These are phyloP conservation scores for Penicillium freii DNA, from an alignment of 2,329 filamentous ascomycete species.

Conservation along the genomic window DNA sequence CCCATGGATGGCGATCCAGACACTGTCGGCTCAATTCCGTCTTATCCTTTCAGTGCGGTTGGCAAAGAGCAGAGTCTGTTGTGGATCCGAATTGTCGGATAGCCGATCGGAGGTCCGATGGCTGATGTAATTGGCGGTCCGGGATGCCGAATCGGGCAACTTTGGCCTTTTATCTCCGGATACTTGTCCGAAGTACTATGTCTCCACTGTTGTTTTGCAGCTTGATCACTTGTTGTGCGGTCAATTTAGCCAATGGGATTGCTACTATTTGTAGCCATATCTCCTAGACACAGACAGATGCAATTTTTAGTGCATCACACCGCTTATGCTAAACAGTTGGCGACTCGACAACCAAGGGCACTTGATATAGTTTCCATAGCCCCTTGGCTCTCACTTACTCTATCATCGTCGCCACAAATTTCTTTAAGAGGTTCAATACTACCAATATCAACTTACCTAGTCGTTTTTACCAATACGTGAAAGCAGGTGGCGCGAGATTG, in stretches of 20 bases:
- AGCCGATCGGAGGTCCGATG: conserved; percentile 22
- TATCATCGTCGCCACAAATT: neutral
- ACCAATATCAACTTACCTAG: neutral
- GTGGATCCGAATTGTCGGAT: conserved; percentile 22
- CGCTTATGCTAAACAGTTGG: neutral
- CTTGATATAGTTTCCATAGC: neutral
- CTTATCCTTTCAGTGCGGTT: conserved; percentile 12
- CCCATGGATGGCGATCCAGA: conserved; percentile 12
- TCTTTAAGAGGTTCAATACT: neutral
- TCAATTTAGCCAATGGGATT: neutral
- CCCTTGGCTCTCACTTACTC: neutral
- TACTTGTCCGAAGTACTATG: neutral
- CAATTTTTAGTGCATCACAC: neutral
- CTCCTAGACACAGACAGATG: neutral
- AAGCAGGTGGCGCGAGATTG: neutral
- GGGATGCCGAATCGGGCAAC: neutral
- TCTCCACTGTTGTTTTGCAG: neutral
- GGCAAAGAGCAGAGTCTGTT: neutral
- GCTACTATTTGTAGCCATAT: neutral
- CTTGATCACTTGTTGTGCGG: neutral
- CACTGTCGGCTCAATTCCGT: conserved; percentile 18
- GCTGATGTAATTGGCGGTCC: conserved; percentile 7
- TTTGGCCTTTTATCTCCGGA: neutral
- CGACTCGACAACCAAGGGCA: neutral
- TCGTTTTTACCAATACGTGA: neutral